Percentiles rank a stretch among this genome's conserved stretches.
phyloP scores from a whole-genome alignment of 768 basidiomycete genomes.

The Lyophyllum decastes region DNA sequence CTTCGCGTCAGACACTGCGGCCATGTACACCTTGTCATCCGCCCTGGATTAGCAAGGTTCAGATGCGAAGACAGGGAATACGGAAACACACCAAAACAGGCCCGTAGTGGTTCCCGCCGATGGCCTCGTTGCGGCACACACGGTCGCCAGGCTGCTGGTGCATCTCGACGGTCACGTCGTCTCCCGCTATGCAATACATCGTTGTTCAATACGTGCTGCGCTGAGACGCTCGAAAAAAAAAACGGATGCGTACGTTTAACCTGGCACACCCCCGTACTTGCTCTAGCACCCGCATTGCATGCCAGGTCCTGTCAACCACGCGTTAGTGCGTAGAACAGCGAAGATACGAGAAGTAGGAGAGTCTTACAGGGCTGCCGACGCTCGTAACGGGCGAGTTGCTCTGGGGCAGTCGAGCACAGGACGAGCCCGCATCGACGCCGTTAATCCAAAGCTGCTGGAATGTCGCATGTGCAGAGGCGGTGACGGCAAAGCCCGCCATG shows the following conservation, averaged over 20 bases:
- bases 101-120: constrained; percentile 53
- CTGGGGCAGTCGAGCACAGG: constrained; percentile 45
- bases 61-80: neutral
- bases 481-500: constrained; percentile 35
- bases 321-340: neutral
- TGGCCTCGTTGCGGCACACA: constrained; percentile 46
- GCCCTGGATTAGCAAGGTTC: neutral
- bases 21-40: constrained; percentile 43
- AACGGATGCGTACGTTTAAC: constrained; percentile 33
- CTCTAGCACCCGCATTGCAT: constrained; percentile 41
- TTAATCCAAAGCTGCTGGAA: constrained; percentile 59
- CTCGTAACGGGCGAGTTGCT: constrained; percentile 50
- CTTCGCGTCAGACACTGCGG: constrained; percentile 44
- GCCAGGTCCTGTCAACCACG: constrained; percentile 38
- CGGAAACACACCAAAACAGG: constrained; percentile 36
- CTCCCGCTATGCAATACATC: constrained; percentile 37
- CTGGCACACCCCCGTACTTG: constrained; percentile 40
- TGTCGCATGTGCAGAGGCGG: constrained; percentile 51
- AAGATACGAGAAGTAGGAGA: neutral
- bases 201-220: neutral
- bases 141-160: constrained; percentile 51
- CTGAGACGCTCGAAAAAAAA: neutral
- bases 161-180: constrained; percentile 52
- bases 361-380: constrained; percentile 34
- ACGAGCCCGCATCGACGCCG: constrained; percentile 45